Percentiles rank a stretch among this genome's conserved stretches.
Conservation (phyloP, 2,329 filamentous ascomycete genomes). For the Dothidotthia symphoricarpi region DNA sequence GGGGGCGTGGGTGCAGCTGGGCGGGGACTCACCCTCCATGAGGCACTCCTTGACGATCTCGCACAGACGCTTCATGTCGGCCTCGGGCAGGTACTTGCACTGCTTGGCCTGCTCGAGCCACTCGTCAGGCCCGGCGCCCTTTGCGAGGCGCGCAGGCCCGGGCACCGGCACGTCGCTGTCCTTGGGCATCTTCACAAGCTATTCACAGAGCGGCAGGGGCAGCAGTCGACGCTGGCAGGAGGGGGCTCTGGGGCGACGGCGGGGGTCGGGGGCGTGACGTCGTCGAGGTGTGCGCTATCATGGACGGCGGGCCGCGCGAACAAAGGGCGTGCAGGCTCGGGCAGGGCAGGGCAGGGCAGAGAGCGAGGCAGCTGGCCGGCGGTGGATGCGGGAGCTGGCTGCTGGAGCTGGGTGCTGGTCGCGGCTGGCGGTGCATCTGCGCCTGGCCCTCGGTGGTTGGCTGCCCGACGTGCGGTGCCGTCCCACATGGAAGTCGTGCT, state of each 20-base stretch:
- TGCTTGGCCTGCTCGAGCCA: conserved; percentile 97
- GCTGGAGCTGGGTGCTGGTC: no score
- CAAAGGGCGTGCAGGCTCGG: no score
- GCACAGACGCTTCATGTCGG: conserved; percentile 97
- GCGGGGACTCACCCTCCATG: conserved; percentile 77
- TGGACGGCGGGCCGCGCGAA: conserved; percentile 12
- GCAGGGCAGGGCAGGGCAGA: no score
- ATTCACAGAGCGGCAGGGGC: neutral
- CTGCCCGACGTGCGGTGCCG: no score
- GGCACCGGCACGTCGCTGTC: conserved; percentile 75
- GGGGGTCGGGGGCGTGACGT: conserved; percentile 32
- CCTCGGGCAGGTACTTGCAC: conserved; percentile 93
- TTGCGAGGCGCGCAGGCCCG: conserved; percentile 79
- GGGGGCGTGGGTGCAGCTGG: neutral
- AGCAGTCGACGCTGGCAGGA: conserved; percentile 12
- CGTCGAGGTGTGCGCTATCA: conserved; percentile 20
- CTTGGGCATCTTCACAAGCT: conserved; percentile 44
- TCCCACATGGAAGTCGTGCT: no score
- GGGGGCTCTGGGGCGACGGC: conserved; percentile 30
- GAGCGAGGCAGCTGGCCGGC: no score
- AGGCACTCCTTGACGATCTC: conserved; percentile 98
- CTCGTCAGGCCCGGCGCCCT: conserved; percentile 85
- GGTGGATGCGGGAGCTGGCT: no score
- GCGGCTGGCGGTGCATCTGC: no score
- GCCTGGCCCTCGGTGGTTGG: no score